phyloP scores from a whole-genome alignment of 306 rosid genomes.

The Trifolium repens region DNA sequence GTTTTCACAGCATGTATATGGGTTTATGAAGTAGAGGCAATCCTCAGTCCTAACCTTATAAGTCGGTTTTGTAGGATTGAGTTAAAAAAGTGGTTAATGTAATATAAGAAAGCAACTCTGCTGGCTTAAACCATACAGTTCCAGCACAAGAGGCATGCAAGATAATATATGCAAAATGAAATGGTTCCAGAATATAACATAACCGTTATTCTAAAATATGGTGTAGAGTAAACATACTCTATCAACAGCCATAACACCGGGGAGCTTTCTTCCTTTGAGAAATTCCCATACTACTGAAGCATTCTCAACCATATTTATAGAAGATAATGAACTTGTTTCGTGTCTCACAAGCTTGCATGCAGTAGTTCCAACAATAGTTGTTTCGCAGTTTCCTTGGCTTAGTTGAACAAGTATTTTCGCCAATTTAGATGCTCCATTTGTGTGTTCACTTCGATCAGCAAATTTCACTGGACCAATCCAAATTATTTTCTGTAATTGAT shows the following conservation, averaged over 20 bases:
- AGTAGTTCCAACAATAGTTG: constrained; percentile 71
- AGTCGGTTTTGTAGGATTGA: too few relatives aligned
- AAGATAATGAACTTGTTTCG: constrained; percentile 53
- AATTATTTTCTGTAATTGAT: constrained; percentile 61
- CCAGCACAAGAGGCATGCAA: constrained; percentile 13
- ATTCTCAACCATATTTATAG: constrained; percentile 57
- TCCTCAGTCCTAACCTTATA: too few relatives aligned
- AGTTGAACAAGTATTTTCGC: constrained; percentile 65
- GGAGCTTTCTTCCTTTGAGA: constrained; percentile 90
- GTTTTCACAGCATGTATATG: too few relatives aligned
- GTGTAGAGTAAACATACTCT: constrained; percentile 56
- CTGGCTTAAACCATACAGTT: constrained; percentile 24
- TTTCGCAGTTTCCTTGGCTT: constrained; percentile 56
- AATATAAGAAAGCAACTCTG: too few relatives aligned
- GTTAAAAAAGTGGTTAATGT: too few relatives aligned
- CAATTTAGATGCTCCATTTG: constrained; percentile 64
- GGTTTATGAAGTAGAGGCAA: too few relatives aligned
- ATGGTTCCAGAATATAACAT: too few relatives aligned
- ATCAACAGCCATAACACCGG: constrained; percentile 79
- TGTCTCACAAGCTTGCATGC: constrained; percentile 63
- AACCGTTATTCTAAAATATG: not conserved
- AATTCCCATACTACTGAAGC: constrained; percentile 92
- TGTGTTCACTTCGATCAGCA: constrained; percentile 42
- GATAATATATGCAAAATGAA: not conserved
- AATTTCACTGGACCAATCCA: constrained; percentile 92